Evolutionary conservation across 1,139 yeast genomes (phyloP).

Genomic region (Saccharomyces hybrid): DNA sequence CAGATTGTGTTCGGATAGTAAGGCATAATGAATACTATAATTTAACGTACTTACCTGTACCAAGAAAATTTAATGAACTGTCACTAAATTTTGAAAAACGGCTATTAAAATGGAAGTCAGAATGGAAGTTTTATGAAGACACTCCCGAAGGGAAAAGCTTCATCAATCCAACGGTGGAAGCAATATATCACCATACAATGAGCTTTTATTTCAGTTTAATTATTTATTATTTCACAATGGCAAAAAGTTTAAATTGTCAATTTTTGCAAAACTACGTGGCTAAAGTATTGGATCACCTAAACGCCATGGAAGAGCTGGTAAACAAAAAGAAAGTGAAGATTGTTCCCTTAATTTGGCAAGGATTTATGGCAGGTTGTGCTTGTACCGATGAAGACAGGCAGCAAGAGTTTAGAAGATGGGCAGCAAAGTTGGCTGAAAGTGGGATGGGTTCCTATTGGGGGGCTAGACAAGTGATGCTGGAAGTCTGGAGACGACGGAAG

Average conservation of each 20-base stretch:
- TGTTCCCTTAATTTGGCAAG: slow-evolving; percentile 82
- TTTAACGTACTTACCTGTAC: slow-evolving; percentile 19
- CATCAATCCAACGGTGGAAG: slow-evolving; percentile 53
- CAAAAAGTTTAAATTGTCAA: slow-evolving; percentile 46
- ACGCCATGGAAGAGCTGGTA: slow-evolving; percentile 52
- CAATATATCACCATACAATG: slow-evolving; percentile 73
- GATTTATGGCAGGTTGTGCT: slow-evolving; percentile 83
- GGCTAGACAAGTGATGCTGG: slow-evolving; percentile 75
- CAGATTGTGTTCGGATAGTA: slow-evolving; percentile 59
- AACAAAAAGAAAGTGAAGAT: slow-evolving; percentile 50
- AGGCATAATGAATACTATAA: slow-evolving; percentile 52
- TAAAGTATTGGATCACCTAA: slow-evolving; percentile 56
- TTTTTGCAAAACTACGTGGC: slow-evolving; percentile 47
- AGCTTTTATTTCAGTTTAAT: slow-evolving; percentile 52
- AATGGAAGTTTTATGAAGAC: slow-evolving; percentile 35
- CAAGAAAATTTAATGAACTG: slow-evolving; percentile 38
- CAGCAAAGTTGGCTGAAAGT: slow-evolving; percentile 65
- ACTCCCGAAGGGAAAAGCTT: slow-evolving; percentile 23
- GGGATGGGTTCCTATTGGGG: slow-evolving; percentile 84
- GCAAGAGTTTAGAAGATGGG: slow-evolving; percentile 68
- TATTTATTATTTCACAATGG: slow-evolving; percentile 45
- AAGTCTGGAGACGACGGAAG: slow-evolving; percentile 74
- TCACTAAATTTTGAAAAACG: slow-evolving; percentile 45
- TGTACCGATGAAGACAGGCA: slow-evolving; percentile 56
- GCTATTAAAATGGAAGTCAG: slow-evolving; percentile 58